phyloP scores from a whole-genome alignment of 2,329 filamentous ascomycete genomes.

The Calonectria pauciramosa region DNA sequence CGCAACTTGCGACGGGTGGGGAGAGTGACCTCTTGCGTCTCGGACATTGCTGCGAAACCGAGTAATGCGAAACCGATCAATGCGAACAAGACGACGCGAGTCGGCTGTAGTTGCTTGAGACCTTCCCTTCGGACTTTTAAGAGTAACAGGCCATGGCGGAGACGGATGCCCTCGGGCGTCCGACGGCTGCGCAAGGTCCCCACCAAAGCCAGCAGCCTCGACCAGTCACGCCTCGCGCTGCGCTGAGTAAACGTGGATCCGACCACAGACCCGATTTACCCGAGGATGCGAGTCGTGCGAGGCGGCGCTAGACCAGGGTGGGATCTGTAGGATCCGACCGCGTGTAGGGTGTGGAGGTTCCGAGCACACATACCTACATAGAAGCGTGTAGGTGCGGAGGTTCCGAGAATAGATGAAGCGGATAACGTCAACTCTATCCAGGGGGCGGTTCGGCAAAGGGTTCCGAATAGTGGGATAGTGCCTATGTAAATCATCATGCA shows the following conservation, averaged over 20 bases:
- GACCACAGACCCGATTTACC: background rate
- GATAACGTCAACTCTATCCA: background rate
- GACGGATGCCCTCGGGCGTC: background rate
- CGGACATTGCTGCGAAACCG: background rate
- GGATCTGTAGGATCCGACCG: background rate
- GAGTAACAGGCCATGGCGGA: background rate
- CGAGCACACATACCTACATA: no score
- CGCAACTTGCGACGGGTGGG: slow-evolving; percentile 19
- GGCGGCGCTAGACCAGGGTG: background rate
- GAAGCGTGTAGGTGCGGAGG: no score
- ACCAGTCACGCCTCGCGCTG: background rate
- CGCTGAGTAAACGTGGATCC: background rate
- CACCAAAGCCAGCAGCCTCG: background rate
- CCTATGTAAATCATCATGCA: background rate
- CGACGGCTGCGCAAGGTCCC: background rate
- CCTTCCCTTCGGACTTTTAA: background rate
- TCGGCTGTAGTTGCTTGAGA: background rate
- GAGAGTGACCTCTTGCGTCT: background rate
- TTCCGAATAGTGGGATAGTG: background rate
- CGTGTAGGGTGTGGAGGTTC: no score
- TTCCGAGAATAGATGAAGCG: background rate
- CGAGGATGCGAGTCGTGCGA: background rate
- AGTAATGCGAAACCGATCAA: background rate
- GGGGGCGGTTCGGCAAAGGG: background rate
- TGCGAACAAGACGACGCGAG: background rate